Base-by-base conservation (phyloP, 2,329 filamentous ascomycete species). In the Colletotrichum brevisporum region DNA sequence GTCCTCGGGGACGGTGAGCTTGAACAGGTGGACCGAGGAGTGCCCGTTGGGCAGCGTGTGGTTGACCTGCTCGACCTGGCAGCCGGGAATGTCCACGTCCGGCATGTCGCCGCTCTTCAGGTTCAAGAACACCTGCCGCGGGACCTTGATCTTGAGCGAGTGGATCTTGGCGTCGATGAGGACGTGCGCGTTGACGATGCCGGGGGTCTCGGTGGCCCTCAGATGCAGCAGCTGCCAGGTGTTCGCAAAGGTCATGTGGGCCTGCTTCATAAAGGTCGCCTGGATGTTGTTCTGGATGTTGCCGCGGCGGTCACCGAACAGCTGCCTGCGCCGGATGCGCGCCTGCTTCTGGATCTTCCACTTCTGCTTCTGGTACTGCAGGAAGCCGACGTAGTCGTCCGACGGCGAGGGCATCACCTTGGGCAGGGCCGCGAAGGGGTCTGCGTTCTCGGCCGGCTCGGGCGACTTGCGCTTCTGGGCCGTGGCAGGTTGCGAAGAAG, bases 271-370 rank as follows among this genome's bases (percentile, higher is more conserved):
- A 86, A 99, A 98, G 0, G 87, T 89, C 69, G 89, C 86, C 74
- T 90, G 88, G 73, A 92, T 88, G 70, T 90, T 89, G 76, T 80
- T 88, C 76, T 92, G 89, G 48, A 86, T 87, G 64, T 91, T 91
- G 12, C 84, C 84, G 69, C 91, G 88, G 66, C 92, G 91, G 75
- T 99, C 95, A 69, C 96, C 96, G 75, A 99, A 99, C 1, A 99
- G 85, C 78, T 99, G 96, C 56, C 95, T 89, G 72, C 97, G 88
- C 51, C 95, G 91, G 69, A 91, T 87, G 24, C 96, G 90, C 41
- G 95, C 94, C 78, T 97, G 92, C 76, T 94, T 97, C 78, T 99
- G 96, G 45, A 98, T 92, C 83, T 95, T 98, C 96, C 96, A 99
- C 81, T 99, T 99, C 82, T 95, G 90, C 81, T 99, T 99, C 78